Evolutionary conservation across 345 rosid genomes (phyloP).

Genomic region (Salix koriyanagi): DNA sequence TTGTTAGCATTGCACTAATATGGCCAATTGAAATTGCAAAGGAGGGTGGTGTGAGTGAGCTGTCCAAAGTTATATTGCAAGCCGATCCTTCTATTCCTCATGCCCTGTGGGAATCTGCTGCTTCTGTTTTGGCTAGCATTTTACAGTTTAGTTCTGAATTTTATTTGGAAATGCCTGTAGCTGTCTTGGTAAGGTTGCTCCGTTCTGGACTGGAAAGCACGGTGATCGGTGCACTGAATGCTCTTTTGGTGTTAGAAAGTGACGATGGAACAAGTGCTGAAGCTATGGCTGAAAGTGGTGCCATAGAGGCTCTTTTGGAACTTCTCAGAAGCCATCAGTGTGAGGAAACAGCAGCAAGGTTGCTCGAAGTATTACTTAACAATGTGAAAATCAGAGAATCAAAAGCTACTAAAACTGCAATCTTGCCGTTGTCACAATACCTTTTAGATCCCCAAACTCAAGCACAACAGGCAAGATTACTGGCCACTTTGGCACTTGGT

Average conservation of each 20-base stretch:
- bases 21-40: constrained; percentile 98
- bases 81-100: constrained; percentile 94
- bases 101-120: constrained; percentile 92
- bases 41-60: constrained; percentile 92
- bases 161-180: constrained; percentile 92
- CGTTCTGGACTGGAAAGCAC: constrained; percentile 83
- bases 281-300: constrained; percentile 99
- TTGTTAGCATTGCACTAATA: constrained; percentile 74
- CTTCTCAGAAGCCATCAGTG: constrained; percentile 92
- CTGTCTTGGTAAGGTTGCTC: constrained; percentile 86
- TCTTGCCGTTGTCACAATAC: constrained; percentile 86
- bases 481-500: constrained; percentile 94
- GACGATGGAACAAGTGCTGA: constrained; percentile 95
- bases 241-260: constrained; percentile 94
- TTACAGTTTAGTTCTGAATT: constrained; percentile 94
- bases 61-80: constrained; percentile 86
- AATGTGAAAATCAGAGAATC: constrained; percentile 95
- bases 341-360: constrained; percentile 94
- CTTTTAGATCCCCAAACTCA: constrained; percentile 99
- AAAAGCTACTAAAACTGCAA: constrained; percentile 85
- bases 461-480: constrained; percentile 86
- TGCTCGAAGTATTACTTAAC: constrained; percentile 87
- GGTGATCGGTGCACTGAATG: constrained; percentile 77
- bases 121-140: constrained; percentile 75
- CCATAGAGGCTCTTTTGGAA: constrained; percentile 95